Evolutionary conservation across 768 basidiomycete species (phyloP).

Genomic region (Suillus occidentalis): DNA sequence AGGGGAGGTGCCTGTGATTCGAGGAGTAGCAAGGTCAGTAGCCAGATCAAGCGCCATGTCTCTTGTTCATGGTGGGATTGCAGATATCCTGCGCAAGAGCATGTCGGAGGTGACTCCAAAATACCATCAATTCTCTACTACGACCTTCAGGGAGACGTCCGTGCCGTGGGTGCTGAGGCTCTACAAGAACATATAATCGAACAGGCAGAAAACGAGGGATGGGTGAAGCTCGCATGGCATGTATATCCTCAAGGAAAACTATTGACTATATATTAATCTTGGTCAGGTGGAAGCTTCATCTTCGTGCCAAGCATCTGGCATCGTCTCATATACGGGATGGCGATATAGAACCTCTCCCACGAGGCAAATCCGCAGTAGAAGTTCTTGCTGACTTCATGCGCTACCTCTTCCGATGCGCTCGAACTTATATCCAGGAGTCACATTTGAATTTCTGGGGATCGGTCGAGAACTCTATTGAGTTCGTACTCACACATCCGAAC

Average conservation of each 20-base stretch:
- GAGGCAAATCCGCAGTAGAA: conserved; percentile 17
- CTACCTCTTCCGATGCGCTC: conserved; percentile 27
- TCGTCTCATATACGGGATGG: conserved; percentile 23
- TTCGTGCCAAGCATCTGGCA: conserved; percentile 29
- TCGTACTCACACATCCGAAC: conserved; percentile 31
- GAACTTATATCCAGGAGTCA: conserved; percentile 21
- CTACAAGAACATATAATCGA: conserved; percentile 34
- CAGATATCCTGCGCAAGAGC: conserved; percentile 50
- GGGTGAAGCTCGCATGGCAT: conserved; percentile 43
- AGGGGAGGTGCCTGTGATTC: conserved; percentile 32
- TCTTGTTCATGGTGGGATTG: neutral
- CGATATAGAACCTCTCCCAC: conserved; percentile 27
- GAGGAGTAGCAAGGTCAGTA: conserved; percentile 27
- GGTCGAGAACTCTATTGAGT: conserved; percentile 20
- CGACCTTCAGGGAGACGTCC: conserved; percentile 37
- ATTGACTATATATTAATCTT: neutral
- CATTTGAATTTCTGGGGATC: conserved; percentile 33
- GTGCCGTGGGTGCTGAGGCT: conserved; percentile 47
- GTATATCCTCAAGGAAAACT: neutral
- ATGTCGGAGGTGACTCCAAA: conserved; percentile 46
- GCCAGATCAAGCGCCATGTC: neutral
- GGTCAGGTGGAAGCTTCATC: conserved; percentile 36
- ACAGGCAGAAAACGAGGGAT: conserved; percentile 37
- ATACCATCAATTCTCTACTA: conserved; percentile 52
- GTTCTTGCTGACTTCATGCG: conserved; percentile 28